Percentiles rank a stretch among this genome's conserved stretches.
phyloP scores from a whole-genome alignment of 148 eudicot genomes.

The Rhododendron kiyosumense region DNA sequence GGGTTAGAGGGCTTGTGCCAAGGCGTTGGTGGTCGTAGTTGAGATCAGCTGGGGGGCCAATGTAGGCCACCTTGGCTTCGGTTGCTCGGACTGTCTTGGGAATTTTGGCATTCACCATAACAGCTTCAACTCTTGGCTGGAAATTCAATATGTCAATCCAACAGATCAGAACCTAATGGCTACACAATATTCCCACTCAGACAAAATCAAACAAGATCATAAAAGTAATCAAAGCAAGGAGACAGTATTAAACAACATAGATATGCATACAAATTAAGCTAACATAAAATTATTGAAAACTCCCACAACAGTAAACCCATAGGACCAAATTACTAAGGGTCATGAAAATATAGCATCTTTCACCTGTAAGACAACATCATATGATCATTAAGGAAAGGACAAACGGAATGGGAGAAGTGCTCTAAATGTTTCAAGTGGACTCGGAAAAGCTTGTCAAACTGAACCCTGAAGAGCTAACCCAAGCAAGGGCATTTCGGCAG shows the following conservation, averaged over 20 bases:
- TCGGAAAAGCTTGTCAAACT: too few species aligned
- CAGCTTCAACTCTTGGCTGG: constrained; percentile 99
- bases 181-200: not conserved
- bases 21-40: constrained; percentile 77
- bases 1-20: constrained; percentile 75
- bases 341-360: not conserved
- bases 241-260: not conserved
- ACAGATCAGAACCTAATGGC: not conserved
- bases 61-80: constrained; percentile 74
- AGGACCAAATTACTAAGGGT: not conserved
- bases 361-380: not conserved
- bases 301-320: not conserved
- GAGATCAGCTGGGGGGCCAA: constrained; percentile 79
- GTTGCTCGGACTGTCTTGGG: constrained; percentile 68
- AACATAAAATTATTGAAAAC: not conserved
- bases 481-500: not conserved
- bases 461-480: too few species aligned
- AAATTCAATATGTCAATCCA: constrained; percentile 7
- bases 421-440: too few species aligned
- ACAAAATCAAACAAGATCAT: not conserved
- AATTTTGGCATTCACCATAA: constrained; percentile 97
- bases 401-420: not conserved
- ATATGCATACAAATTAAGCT: not conserved
- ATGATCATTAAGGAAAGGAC: not conserved
- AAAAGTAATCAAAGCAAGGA: not conserved